phyloP scores from a whole-genome alignment of 345 rosid genomes.

The Adansonia digitata region DNA sequence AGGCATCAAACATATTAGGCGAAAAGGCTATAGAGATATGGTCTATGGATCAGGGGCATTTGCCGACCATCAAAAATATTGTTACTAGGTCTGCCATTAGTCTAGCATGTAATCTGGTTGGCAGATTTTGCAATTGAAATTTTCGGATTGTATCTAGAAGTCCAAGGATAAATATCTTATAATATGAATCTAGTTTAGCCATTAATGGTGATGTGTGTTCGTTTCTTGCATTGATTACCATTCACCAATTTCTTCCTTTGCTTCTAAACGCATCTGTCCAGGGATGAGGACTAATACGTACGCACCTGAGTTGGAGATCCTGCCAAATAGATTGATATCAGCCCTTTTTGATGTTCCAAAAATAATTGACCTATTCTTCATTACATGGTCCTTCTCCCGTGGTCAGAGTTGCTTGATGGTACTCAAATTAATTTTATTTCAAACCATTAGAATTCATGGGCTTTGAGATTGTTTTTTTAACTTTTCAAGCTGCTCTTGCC shows the following conservation, averaged over 20 bases:
- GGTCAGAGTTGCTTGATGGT: too few species aligned
- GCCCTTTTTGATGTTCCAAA: not conserved
- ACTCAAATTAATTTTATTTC: too few species aligned
- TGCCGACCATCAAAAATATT: not conserved
- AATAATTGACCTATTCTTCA: not conserved
- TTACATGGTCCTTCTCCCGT: too few species aligned
- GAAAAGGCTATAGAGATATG: not conserved
- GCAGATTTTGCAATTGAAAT: not conserved
- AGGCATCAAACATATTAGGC: not conserved
- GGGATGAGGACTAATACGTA: not conserved
- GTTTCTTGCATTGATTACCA: not conserved
- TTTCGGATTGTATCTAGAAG: not conserved
- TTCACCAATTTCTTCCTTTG: not conserved
- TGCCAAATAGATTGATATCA: not conserved
- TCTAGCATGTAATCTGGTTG: not conserved
- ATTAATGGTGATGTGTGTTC: not conserved
- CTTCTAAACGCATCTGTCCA: not conserved
- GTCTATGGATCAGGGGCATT: not conserved
- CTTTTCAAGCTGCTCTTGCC: too few species aligned
- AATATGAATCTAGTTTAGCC: not conserved
- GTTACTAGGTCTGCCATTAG: not conserved
- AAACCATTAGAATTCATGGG: too few species aligned
- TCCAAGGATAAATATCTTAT: not conserved
- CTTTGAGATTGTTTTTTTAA: too few species aligned
- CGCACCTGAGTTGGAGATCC: not conserved